Conservation (phyloP, 805 yeast species). For the Candida khao-thaluensis region DNA sequence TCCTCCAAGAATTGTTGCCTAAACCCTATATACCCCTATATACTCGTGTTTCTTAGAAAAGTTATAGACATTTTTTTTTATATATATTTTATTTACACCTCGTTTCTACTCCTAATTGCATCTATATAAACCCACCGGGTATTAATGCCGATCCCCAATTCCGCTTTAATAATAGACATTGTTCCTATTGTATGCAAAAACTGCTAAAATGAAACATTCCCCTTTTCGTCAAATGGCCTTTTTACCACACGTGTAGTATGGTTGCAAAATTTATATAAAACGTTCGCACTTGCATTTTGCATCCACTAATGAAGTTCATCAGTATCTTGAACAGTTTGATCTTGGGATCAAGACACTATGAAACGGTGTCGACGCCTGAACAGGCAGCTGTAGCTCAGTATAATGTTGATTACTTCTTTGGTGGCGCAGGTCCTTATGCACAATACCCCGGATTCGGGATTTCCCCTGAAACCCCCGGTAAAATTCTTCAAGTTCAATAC, state of each 20-base stretch:
- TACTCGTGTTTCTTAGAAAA: neutral
- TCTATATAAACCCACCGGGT: no score
- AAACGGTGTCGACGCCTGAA: conserved; percentile 25
- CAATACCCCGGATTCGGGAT: conserved; percentile 55
- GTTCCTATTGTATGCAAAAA: no score
- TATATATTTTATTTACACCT: no score
- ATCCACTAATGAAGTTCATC: conserved; percentile 5
- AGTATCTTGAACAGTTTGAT: conserved; percentile 6
- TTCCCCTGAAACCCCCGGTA: conserved; percentile 43
- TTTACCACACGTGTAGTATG: no score
- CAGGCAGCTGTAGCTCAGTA: conserved; percentile 42
- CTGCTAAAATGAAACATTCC: no score
- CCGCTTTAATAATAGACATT: neutral
- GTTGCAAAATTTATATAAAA: no score
- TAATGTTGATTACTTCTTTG: conserved; percentile 51
- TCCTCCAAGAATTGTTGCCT: conserved; percentile 17
- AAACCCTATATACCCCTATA: conserved; percentile 1
- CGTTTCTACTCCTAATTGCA: no score
- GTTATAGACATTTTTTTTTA: no score
- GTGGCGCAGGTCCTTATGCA: conserved; percentile 57
- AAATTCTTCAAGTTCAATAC: conserved; percentile 64
- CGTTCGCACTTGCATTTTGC: no score
- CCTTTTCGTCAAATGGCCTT: no score
- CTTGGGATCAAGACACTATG: conserved; percentile 7
- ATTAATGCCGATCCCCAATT: neutral